Percentiles rank a stretch among this genome's conserved stretches.
Evolutionary conservation across 139 green algal species (phyloP).

Genomic region (Picochlorum costavermella): DNA sequence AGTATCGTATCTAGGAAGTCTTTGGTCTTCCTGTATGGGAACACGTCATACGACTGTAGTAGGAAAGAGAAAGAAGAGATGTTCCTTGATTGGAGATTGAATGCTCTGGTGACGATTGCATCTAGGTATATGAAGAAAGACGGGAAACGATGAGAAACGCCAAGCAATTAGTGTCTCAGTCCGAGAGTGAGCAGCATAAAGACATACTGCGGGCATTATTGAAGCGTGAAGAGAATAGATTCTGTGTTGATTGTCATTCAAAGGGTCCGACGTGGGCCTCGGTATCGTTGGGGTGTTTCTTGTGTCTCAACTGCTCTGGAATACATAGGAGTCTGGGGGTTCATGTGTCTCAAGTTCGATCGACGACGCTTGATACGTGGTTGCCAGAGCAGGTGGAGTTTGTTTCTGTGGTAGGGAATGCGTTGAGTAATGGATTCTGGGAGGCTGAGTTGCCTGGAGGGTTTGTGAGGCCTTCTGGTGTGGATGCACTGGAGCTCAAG

Average conservation of each 20-base stretch:
- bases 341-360: slow-evolving; percentile 80
- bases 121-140: neutral
- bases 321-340: slow-evolving; percentile 81
- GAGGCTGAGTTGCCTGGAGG: slow-evolving; percentile 62
- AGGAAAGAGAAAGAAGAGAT: no score
- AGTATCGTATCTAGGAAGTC: no score
- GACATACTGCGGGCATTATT: slow-evolving; percentile 53
- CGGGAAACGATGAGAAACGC: neutral
- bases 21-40: no score
- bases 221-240: slow-evolving; percentile 65
- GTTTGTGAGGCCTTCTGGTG: slow-evolving; percentile 60
- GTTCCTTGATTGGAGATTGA: no score
- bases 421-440: slow-evolving; percentile 71
- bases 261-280: slow-evolving; percentile 76
- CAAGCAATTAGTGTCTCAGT: slow-evolving; percentile 56
- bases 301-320: slow-evolving; percentile 84
- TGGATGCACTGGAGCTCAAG: slow-evolving; percentile 50
- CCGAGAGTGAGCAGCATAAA: slow-evolving; percentile 74
- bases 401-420: slow-evolving; percentile 73
- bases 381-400: slow-evolving; percentile 86
- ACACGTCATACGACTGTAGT: no score
- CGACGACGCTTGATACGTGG: slow-evolving; percentile 83
- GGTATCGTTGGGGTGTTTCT: slow-evolving; percentile 80
- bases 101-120: no score
- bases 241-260: slow-evolving; percentile 69